A percentile compares a stretch with the other conserved stretches of the same genome.
phyloP scores from a whole-genome alignment of 148 eudicot species.

The Talinum fruticosum region DNA sequence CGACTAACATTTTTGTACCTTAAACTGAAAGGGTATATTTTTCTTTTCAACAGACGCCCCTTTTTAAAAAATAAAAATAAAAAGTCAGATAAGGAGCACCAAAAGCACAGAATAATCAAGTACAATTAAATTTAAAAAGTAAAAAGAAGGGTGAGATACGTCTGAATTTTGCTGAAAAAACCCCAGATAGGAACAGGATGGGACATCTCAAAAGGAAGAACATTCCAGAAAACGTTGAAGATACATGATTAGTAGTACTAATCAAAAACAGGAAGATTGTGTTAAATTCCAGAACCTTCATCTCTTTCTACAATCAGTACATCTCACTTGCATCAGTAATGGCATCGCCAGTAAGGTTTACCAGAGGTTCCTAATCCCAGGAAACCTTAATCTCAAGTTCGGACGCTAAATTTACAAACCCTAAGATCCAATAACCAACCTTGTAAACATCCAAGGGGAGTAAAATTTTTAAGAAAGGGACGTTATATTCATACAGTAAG shows the following conservation, averaged over 20 bases:
- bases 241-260: too few species aligned
- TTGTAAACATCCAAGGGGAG: constrained; percentile 6
- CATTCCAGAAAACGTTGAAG: too few species aligned
- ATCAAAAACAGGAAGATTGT: too few species aligned
- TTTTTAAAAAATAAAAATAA: too few species aligned
- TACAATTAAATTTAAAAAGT: too few species aligned
- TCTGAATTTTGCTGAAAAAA: too few species aligned
- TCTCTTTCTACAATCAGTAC: background rate
- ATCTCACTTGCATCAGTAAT: constrained; percentile 13
- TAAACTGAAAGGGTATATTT: too few species aligned
- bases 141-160: too few species aligned
- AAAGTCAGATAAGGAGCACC: too few species aligned
- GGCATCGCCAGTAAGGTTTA: background rate
- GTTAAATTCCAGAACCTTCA: background rate
- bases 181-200: background rate
- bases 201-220: background rate
- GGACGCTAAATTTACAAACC: background rate
- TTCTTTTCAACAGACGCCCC: too few species aligned
- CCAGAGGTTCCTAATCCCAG: background rate
- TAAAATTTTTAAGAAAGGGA: background rate
- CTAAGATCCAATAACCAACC: background rate
- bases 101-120: too few species aligned
- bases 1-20: too few species aligned
- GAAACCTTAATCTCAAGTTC: constrained; percentile 10
- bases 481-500: constrained; percentile 10